Percentiles rank a stretch among this genome's conserved stretches.
These are phyloP conservation scores for Metschnikowia aberdeeniae DNA, from an alignment of 805 yeast genomes.

Conservation along the genomic window DNA sequence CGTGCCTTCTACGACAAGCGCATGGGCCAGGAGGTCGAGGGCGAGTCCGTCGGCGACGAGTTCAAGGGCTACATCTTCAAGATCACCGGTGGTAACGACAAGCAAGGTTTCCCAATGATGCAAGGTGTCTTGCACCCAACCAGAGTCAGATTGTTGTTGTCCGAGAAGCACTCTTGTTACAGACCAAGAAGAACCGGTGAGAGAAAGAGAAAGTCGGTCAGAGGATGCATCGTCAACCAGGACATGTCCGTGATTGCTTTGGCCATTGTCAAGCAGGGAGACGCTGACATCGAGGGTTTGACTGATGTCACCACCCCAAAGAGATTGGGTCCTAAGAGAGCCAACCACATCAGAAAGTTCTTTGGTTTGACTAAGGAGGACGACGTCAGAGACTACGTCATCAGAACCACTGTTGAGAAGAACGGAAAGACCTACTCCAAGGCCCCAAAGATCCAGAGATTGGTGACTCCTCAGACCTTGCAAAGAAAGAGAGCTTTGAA, in stretches of 20 bases:
- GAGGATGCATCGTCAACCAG: slow-evolving; percentile 98
- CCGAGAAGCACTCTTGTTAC: slow-evolving; percentile 97
- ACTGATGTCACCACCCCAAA: slow-evolving; percentile 94
- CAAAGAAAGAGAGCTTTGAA: slow-evolving; percentile 98
- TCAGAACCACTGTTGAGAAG: slow-evolving; percentile 97
- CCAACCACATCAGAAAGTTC: slow-evolving; percentile 99
- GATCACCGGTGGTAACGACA: slow-evolving; percentile 99
- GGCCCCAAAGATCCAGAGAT: slow-evolving; percentile 99
- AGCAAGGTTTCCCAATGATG: slow-evolving; percentile 99
- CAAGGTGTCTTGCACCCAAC: slow-evolving; percentile 99
- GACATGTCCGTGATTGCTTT: slow-evolving; percentile 95
- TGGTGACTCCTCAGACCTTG: slow-evolving; percentile 97
- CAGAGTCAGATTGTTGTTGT: slow-evolving; percentile 94
- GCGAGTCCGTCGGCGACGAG: slow-evolving; percentile 97
- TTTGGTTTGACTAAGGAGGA: slow-evolving; percentile 95
- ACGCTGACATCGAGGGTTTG: slow-evolving; percentile 89
- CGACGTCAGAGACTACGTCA: slow-evolving; percentile 78
- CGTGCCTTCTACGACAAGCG: slow-evolving; percentile 99
- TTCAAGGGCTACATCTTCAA: slow-evolving; percentile 99
- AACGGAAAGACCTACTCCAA: slow-evolving; percentile 98
- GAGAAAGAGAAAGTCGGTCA: slow-evolving; percentile 99
- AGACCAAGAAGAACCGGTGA: slow-evolving; percentile 99
- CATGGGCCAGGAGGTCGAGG: slow-evolving; percentile 99
- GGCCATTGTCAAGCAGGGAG: slow-evolving; percentile 96
- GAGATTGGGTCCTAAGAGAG: slow-evolving; percentile 99